Base-by-base conservation (phyloP, 2,329 filamentous ascomycete species). In the Fusarium proliferatum region DNA sequence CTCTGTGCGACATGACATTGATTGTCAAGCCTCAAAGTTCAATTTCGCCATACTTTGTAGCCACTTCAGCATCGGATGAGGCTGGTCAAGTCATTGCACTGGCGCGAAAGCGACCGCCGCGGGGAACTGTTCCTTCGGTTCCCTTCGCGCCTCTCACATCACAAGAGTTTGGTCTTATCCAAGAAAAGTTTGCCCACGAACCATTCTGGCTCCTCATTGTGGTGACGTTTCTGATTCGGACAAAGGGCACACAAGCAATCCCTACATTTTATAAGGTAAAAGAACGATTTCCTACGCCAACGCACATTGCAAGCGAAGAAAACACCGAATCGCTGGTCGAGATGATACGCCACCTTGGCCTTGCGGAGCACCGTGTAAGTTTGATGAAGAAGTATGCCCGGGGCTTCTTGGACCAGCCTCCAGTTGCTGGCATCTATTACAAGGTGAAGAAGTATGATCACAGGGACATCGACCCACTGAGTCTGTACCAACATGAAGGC, bases 151-250 rank as follows among this genome's bases (percentile, higher is more conserved):
- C 91, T 0, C 88, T 95, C 39, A 86, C 87, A 12, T 85, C 88
- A 0, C 79, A 86, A 0, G 81, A 78, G 10, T 97, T 97, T 79
- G 95, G 95, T 1, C 87, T 98, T 4, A 90, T 97, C 42, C 95
- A 98, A 80, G 95, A 97, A 80, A 88, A 91, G 72, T 88, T 97
- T 21, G 90, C 91, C 4, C 82, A 88, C 56, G 88, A 94, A 64
- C 93, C 95, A 0, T 97, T 97, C 81, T 91, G 91, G 72, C 88
- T 98, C 4, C 88, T 97, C 4, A 86, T 97, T 36, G 94, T 93
- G 17, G 91, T 95, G 9, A 94, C 94, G 1, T 95, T 97, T 76
- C 89, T 97, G 36, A 96, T 96, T 80, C 91, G 93, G 67, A 97
- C 95, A 1, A 87, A 89, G 6, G 95, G 94, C 16, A 88, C 86